Base-by-base conservation (phyloP, 805 yeast species). In the Metschnikowia matae region DNA sequence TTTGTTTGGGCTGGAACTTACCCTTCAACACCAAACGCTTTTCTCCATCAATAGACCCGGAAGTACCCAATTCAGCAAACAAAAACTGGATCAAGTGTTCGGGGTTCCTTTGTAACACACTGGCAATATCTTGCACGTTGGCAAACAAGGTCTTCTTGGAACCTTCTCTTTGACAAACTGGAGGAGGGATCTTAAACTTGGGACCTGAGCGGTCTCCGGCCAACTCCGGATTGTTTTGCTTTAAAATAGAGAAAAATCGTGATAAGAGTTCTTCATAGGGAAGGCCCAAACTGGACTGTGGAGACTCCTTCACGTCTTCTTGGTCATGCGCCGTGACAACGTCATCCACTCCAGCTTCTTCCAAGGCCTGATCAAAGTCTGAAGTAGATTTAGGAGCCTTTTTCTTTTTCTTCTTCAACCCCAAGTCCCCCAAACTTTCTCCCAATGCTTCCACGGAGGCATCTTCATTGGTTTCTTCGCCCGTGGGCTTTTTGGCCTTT, bases 51-150 rank as follows among this genome's bases (percentile, higher is more conserved):
- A 94, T 92, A 50, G 97, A 91, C 67, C 99, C 99, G 2, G 98
- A 89, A 18, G 99, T 94, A 84, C 99, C 99, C 81, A 94, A 80
- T 77, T 94, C 99, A 1, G 98, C 97, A 74, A 94, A 94, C 72
- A 94, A 74, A 73, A 87, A 94, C 76, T 90, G 97, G 70, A 94
- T 94, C 58, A 94, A 84, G 74, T 94, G 99, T 66, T 94, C 99
- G 60, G 96, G 94, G 48, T 90, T 87, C 77, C 99, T 85, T 73
- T 94, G 97, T 77, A 94, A 80, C 50, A 90, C 94, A 60, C 88
- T 88, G 55, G 96, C 82, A 61, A 94, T 94, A 64, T 88, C 96
- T 75, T 91, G 96, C 59, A 94, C 91, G 71, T 94, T 94, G 58
- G 97, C 90, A 68, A 94, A 94, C 64, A 91, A 82, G 14, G 99